Evolutionary conservation across 2,329 filamentous ascomycete species (phyloP).

Genomic region (Pseudogymnoascus sp.): DNA sequence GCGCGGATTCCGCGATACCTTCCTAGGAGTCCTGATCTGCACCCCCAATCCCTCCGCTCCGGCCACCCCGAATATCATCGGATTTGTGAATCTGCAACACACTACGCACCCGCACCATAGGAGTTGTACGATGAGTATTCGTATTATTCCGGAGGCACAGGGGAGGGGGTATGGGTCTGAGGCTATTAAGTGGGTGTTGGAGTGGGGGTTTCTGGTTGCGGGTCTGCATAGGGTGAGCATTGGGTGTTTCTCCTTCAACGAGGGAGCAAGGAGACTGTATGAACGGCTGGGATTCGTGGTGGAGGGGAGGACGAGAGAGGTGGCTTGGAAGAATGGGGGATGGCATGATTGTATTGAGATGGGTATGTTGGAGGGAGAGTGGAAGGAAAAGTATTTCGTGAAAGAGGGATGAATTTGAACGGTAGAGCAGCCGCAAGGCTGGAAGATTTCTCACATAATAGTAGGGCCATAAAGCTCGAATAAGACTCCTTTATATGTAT

Average conservation of each 20-base stretch:
- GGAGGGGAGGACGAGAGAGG: constrained; percentile 29
- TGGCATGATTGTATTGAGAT: constrained; percentile 30
- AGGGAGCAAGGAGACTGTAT: constrained; percentile 28
- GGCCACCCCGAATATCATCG: not conserved
- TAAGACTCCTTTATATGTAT: not conserved
- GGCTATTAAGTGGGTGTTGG: constrained; percentile 31
- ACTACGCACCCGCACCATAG: constrained; percentile 31
- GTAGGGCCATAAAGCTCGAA: not conserved
- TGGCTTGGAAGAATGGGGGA: constrained; percentile 28
- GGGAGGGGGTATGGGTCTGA: constrained; percentile 32
- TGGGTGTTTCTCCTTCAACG: constrained; percentile 27
- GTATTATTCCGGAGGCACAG: constrained; percentile 24
- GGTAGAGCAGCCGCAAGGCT: not conserved
- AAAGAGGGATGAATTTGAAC: not conserved
- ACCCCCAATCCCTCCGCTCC: constrained; percentile 19
- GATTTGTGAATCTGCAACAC: not conserved
- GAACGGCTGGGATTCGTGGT: constrained; percentile 28
- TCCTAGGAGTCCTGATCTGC: constrained; percentile 33
- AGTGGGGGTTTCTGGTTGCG: constrained; percentile 29
- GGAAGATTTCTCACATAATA: not conserved
- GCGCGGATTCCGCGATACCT: constrained; percentile 10
- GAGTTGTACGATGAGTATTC: constrained; percentile 30
- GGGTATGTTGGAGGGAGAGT: constrained; percentile 30
- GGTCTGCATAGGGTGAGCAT: constrained; percentile 31
- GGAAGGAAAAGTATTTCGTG: constrained; percentile 17